These are phyloP conservation scores for Hamamelis virginiana DNA, from an alignment of 164 flowering plant species.

Conservation along the genomic window DNA sequence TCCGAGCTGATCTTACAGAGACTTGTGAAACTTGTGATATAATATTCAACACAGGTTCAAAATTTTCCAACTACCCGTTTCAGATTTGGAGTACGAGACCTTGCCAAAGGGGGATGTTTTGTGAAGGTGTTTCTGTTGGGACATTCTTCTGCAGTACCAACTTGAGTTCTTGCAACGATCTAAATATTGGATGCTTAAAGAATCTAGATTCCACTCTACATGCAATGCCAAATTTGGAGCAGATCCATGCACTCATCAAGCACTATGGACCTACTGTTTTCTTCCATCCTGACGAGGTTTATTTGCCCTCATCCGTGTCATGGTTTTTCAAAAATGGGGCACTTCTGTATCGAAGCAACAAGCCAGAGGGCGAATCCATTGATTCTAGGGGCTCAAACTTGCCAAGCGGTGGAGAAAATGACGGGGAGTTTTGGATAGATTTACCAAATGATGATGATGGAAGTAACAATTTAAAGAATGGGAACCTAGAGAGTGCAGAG, in stretches of 20 bases:
- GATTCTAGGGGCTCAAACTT: constrained; percentile 33
- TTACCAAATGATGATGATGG: constrained; percentile 34
- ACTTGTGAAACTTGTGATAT: constrained; percentile 29
- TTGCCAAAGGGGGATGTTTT: constrained; percentile 31
- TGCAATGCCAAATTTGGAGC: constrained; percentile 47
- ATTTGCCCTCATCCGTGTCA: constrained; percentile 44
- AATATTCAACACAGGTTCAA: constrained; percentile 16
- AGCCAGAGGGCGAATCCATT: constrained; percentile 24
- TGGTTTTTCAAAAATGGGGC: constrained; percentile 57
- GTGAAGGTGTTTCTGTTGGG: constrained; percentile 39
- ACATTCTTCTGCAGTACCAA: constrained; percentile 38
- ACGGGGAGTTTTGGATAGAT: constrained; percentile 45
- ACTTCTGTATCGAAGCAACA: constrained; percentile 24
- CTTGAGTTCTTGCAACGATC: constrained; percentile 11
- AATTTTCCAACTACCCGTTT: constrained; percentile 19
- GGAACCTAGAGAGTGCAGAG: constrained; percentile 43
- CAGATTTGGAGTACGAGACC: constrained; percentile 39
- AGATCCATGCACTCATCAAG: constrained; percentile 41
- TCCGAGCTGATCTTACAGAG: constrained; percentile 44
- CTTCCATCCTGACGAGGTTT: constrained; percentile 50
- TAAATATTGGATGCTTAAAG: constrained; percentile 37
- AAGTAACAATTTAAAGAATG: constrained; percentile 25
- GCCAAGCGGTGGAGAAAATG: constrained; percentile 40
- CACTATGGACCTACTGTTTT: constrained; percentile 43
- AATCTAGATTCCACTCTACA: constrained; percentile 26